phyloP scores from a whole-genome alignment of 768 basidiomycete genomes.

The Boletus vinaceobasis region DNA sequence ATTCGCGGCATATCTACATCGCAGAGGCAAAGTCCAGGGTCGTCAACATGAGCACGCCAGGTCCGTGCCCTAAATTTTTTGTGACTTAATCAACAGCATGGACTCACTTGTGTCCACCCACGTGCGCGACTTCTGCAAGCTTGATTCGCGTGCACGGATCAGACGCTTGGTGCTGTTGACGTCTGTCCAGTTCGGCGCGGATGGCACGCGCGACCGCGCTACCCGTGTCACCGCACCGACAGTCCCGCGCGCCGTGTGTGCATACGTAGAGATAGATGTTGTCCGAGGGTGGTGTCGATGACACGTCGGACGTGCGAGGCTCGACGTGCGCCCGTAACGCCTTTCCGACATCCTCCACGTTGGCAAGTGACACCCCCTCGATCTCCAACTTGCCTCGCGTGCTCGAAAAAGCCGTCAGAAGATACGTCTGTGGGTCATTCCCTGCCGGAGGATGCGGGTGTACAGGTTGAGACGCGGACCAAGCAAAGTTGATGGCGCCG shows the following conservation, averaged over 20 bases:
- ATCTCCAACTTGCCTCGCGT: conserved; percentile 48
- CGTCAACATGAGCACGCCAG: neutral
- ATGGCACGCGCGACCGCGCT: conserved; percentile 53
- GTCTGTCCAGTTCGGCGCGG: conserved; percentile 45
- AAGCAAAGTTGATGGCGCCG: conserved; percentile 60
- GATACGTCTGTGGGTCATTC: conserved; percentile 23
- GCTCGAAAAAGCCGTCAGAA: conserved; percentile 52
- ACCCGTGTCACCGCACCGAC: conserved; percentile 71
- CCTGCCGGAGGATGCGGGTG: conserved; percentile 6
- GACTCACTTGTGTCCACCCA: conserved; percentile 80
- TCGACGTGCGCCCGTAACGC: conserved; percentile 31
- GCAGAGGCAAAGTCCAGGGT: neutral
- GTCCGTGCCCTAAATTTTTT: neutral
- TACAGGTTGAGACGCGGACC: conserved; percentile 35
- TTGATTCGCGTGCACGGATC: conserved; percentile 35
- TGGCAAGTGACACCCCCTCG: conserved; percentile 44
- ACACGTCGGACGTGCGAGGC: conserved; percentile 22
- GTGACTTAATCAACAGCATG: neutral
- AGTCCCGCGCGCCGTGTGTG: conserved; percentile 76
- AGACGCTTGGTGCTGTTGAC: conserved; percentile 27
- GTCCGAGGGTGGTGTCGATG: conserved; percentile 10
- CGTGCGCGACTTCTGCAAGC: conserved; percentile 69
- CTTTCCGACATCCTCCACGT: conserved; percentile 46
- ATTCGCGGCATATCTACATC: conserved; percentile 62
- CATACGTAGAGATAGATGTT: conserved; percentile 61